Evolutionary conservation across 139 green algal species (phyloP).

Genomic region (Chlamydomonas eustigma): DNA sequence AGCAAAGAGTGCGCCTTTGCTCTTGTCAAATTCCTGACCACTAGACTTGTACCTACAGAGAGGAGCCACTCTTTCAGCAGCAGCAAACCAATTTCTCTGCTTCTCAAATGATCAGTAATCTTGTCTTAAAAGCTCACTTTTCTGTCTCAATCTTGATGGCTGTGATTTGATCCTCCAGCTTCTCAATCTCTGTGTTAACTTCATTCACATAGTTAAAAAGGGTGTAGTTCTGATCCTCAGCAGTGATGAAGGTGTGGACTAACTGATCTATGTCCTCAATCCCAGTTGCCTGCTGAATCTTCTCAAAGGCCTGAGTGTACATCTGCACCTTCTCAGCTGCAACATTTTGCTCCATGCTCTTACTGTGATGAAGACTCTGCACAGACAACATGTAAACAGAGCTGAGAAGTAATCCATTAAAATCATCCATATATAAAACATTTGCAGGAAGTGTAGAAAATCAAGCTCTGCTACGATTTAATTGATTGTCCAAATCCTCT

Average conservation of each 20-base stretch:
- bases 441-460: no score
- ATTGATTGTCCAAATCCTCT: not conserved
- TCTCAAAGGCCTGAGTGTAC: constrained; percentile 72
- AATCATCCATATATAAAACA: no score
- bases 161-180: constrained; percentile 69
- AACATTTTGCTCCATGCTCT: constrained; percentile 51
- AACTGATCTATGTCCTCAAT: constrained; percentile 76
- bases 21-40: constrained; percentile 28
- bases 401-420: no score
- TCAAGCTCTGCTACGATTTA: no score
- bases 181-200: constrained; percentile 73
- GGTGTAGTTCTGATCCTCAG: constrained; percentile 74
- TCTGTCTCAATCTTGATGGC: constrained; percentile 53
- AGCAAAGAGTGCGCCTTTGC: constrained; percentile 30
- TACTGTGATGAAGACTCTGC: constrained; percentile 41
- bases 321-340: constrained; percentile 68
- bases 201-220: constrained; percentile 85
- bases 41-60: constrained; percentile 18
- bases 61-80: not conserved
- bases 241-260: constrained; percentile 63
- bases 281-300: constrained; percentile 61
- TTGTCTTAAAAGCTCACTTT: constrained; percentile 17
- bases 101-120: not conserved
- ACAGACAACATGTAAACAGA: no score
- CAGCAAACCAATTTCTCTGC: not conserved